Percentiles rank a stretch among this genome's conserved stretches.
Evolutionary conservation across 139 green algal genomes (phyloP).

Genomic region (Chlamydomonas applanata): DNA sequence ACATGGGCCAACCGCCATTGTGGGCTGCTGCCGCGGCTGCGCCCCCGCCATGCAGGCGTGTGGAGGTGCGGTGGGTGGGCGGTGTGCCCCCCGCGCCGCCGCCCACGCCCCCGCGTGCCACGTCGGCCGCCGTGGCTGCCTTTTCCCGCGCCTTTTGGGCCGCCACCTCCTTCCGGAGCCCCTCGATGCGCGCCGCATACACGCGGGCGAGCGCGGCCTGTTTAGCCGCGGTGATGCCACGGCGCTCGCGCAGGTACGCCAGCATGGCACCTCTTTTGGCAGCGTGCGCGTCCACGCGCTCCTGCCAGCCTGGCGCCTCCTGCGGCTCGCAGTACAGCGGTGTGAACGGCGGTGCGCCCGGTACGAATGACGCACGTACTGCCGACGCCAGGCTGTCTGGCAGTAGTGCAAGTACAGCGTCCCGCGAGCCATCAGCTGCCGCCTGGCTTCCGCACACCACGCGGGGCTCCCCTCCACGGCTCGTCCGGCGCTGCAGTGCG

Average conservation of each 20-base stretch:
- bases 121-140: not conserved
- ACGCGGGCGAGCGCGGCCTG: constrained; percentile 12
- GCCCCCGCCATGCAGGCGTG: not conserved
- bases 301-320: constrained; percentile 5
- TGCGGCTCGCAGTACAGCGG: constrained; percentile 23
- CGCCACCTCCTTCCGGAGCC: constrained; percentile 1
- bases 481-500: not conserved
- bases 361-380: not conserved
- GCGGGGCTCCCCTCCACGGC: not conserved
- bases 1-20: no score
- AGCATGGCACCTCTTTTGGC: not conserved
- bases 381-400: constrained; percentile 6
- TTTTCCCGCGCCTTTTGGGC: no score
- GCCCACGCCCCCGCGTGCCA: not conserved
- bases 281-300: not conserved
- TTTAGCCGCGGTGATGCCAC: constrained; percentile 16
- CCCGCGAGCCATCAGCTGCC: not conserved
- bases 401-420: constrained; percentile 25
- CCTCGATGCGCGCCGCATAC: constrained; percentile 4
- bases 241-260: constrained; percentile 16
- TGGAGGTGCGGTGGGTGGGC: not conserved
- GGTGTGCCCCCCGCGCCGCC: not conserved
- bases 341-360: constrained; percentile 5
- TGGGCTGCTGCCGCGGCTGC: not conserved
- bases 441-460: not conserved